These are phyloP conservation scores for Candida yuanshanica DNA, from an alignment of 805 yeast genomes.

Conservation along the genomic window DNA sequence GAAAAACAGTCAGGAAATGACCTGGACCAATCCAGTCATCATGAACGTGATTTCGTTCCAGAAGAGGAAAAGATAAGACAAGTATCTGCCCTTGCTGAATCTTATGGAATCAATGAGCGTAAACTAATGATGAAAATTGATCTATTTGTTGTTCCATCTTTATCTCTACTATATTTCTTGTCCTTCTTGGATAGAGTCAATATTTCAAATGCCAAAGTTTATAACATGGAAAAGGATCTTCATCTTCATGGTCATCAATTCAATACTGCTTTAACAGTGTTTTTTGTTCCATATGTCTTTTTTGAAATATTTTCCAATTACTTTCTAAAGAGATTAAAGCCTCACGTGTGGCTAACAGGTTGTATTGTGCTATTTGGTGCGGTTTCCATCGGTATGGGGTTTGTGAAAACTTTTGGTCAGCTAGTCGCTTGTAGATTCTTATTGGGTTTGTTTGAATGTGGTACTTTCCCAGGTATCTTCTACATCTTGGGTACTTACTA, in stretches of 20 bases:
- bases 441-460: conserved; percentile 49
- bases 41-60: conserved; percentile 13
- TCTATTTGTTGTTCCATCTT: conserved; percentile 67
- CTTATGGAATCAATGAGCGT: conserved; percentile 46
- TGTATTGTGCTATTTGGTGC: conserved; percentile 34
- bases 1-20: not conserved
- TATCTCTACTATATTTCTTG: conserved; percentile 65
- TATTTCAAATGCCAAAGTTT: conserved; percentile 73
- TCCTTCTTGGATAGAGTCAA: conserved; percentile 80
- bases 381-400: conserved; percentile 38
- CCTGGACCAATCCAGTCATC: not conserved
- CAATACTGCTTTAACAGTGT: conserved; percentile 40
- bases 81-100: conserved; percentile 34
- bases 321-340: conserved; percentile 32
- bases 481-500: conserved; percentile 44
- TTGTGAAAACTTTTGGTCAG: conserved; percentile 38
- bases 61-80: conserved; percentile 13
- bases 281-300: conserved; percentile 40
- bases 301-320: conserved; percentile 36
- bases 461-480: conserved; percentile 46
- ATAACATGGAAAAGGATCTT: conserved; percentile 57
- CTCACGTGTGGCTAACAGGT: conserved; percentile 32
- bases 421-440: conserved; percentile 44
- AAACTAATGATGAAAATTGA: conserved; percentile 62
- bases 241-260: conserved; percentile 39